These are phyloP conservation scores for Helotiales sp. DNA, from an alignment of 2,329 filamentous ascomycete species.

Conservation along the genomic window DNA sequence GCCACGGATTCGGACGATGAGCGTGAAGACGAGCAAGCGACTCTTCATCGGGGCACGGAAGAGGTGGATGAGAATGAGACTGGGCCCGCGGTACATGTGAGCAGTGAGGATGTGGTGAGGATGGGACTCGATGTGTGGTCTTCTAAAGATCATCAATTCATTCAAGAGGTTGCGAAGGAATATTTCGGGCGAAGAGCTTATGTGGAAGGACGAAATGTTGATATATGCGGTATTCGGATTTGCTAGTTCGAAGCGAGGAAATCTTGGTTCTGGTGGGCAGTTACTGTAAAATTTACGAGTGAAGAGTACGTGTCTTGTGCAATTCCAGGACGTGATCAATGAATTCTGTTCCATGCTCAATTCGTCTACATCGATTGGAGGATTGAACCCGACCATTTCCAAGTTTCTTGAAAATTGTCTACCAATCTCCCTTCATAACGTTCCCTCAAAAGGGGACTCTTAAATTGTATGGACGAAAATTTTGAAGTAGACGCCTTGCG, in stretches of 20 bases:
- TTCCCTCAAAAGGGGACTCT: background rate
- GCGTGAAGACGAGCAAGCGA: constrained; percentile 42
- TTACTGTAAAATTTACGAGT: background rate
- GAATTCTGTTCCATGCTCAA: background rate
- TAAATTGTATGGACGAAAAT: constrained; percentile 17
- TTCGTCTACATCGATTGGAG: background rate
- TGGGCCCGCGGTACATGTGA: constrained; percentile 54
- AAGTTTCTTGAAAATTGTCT: constrained; percentile 11
- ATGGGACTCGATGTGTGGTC: constrained; percentile 85
- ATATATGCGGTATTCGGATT: constrained; percentile 75
- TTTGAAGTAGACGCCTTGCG: constrained; percentile 28
- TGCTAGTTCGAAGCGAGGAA: constrained; percentile 52
- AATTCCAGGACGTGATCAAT: background rate
- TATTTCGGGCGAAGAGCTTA: constrained; percentile 70
- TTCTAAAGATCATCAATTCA: constrained; percentile 69
- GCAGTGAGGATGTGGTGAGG: constrained; percentile 66
- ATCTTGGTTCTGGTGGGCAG: too few relatives aligned
- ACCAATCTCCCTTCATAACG: background rate
- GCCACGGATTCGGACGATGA: constrained; percentile 45
- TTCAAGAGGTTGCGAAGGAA: constrained; percentile 62
- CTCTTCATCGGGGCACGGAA: constrained; percentile 49
- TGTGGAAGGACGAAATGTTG: constrained; percentile 71
- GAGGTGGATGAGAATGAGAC: constrained; percentile 42
- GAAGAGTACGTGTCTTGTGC: background rate
- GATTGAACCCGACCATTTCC: background rate